Evolutionary conservation across 2,329 filamentous ascomycete species (phyloP).

Genomic region (Stemphylium lycopersici): DNA sequence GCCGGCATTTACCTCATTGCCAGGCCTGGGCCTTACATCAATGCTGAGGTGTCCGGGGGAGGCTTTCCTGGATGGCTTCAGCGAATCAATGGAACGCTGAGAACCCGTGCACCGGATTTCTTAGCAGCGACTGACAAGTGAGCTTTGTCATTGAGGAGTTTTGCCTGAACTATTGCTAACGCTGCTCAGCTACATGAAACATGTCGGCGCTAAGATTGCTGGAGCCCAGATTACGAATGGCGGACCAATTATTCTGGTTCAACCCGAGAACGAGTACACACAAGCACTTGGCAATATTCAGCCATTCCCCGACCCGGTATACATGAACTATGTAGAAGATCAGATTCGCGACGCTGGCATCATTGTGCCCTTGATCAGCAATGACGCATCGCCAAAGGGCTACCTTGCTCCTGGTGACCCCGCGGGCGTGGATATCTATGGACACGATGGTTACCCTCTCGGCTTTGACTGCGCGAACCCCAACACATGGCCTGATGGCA

Average conservation of each 20-base stretch:
- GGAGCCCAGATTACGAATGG: constrained; percentile 82
- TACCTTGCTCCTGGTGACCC: constrained; percentile 67
- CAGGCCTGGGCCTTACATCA: constrained; percentile 74
- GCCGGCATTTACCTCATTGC: constrained; percentile 80
- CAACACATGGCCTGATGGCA: constrained; percentile 63
- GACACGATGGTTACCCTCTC: constrained; percentile 68
- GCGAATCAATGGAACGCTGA: constrained; percentile 66
- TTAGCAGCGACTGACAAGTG: constrained; percentile 71
- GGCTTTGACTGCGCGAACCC: constrained; percentile 66
- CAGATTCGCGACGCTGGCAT: constrained; percentile 72
- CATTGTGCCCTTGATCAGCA: constrained; percentile 75
- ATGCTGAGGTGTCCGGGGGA: constrained; percentile 76
- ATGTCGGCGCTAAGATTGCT: constrained; percentile 71
- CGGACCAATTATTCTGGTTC: constrained; percentile 77
- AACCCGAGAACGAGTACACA: constrained; percentile 84
- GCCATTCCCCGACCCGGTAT: constrained; percentile 68
- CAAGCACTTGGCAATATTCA: constrained; percentile 54
- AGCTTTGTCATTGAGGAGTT: constrained; percentile 18
- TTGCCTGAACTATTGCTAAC: constrained; percentile 1
- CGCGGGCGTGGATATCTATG: constrained; percentile 68
- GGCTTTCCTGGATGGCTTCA: constrained; percentile 83
- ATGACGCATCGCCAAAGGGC: constrained; percentile 68
- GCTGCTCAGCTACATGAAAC: constrained; percentile 60
- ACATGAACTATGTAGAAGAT: constrained; percentile 73
- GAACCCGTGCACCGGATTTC: constrained; percentile 68